phyloP scores from a whole-genome alignment of 768 basidiomycete species.

The Termitomyces sp. region DNA sequence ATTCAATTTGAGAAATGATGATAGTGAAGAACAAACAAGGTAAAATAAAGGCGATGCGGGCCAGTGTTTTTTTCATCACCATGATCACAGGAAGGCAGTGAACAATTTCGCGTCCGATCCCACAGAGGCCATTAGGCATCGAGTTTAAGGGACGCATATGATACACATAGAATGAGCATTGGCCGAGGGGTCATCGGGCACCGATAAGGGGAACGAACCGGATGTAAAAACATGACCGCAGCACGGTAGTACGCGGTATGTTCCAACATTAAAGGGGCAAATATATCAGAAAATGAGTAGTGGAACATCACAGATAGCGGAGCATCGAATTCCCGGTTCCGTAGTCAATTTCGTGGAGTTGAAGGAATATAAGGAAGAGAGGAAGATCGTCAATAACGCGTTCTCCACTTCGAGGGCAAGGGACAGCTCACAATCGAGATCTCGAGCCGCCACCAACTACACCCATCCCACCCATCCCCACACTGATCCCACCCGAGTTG shows the following conservation, averaged over 20 bases:
- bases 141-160: neutral
- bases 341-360: neutral
- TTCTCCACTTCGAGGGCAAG: neutral
- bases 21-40: neutral
- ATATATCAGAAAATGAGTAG: neutral
- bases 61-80: too few relatives aligned
- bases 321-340: neutral
- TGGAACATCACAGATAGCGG: neutral
- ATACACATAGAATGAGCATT: neutral
- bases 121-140: neutral
- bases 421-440: constrained; percentile 35
- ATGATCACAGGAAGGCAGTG: neutral
- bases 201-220: neutral
- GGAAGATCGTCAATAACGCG: constrained; percentile 12
- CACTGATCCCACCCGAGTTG: constrained; percentile 36
- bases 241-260: neutral
- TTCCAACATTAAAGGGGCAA: neutral
- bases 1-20: neutral
- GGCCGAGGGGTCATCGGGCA: too few relatives aligned
- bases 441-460: constrained; percentile 29
- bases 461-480: constrained; percentile 44
- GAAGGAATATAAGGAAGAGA: constrained; percentile 7
- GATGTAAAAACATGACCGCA: neutral
- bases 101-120: neutral
- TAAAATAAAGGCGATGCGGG: neutral